These are phyloP conservation scores for Pittosporum tobira DNA, from an alignment of 129 eudicot genomes.

Conservation along the genomic window DNA sequence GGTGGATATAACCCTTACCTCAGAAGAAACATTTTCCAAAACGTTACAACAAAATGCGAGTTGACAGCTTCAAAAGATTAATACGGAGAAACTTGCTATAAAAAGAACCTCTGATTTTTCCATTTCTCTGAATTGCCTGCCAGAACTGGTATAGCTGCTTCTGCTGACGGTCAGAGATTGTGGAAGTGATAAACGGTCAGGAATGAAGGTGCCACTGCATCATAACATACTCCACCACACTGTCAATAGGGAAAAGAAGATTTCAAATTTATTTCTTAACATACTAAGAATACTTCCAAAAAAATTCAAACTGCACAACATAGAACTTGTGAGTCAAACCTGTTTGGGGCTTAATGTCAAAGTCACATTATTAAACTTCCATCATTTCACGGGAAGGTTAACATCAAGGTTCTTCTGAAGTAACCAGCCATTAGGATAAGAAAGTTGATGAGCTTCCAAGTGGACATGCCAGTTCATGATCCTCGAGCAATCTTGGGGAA, in stretches of 20 bases:
- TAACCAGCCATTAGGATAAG: conserved; percentile 77
- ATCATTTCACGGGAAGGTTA: conserved; percentile 39
- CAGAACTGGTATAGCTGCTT: conserved; percentile 2
- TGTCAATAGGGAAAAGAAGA: background rate
- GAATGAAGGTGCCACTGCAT: background rate
- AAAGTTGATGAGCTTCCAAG: conserved; percentile 60
- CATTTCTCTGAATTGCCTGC: background rate
- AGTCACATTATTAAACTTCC: conserved; percentile 3
- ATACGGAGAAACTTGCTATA: background rate
- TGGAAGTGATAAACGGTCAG: background rate
- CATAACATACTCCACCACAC: background rate
- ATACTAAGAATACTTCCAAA: background rate
- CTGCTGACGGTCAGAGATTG: background rate
- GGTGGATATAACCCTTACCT: background rate
- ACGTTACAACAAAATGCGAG: conserved; percentile 4
- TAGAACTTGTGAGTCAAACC: conserved; percentile 15
- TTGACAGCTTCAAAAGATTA: conserved; percentile 9
- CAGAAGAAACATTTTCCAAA: conserved; percentile 1
- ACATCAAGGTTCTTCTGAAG: conserved; percentile 66
- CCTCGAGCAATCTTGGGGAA: conserved; percentile 55
- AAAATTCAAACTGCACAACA: conserved; percentile 2
- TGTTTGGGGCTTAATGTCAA: conserved; percentile 9
- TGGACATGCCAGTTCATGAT: conserved; percentile 99
- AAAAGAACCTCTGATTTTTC: background rate
- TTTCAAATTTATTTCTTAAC: background rate